Evolutionary conservation across 2,329 filamentous ascomycete genomes (phyloP), one percentile per base, ranked within the genome.

Genomic region (Hansfordia pulvinata): DNA sequence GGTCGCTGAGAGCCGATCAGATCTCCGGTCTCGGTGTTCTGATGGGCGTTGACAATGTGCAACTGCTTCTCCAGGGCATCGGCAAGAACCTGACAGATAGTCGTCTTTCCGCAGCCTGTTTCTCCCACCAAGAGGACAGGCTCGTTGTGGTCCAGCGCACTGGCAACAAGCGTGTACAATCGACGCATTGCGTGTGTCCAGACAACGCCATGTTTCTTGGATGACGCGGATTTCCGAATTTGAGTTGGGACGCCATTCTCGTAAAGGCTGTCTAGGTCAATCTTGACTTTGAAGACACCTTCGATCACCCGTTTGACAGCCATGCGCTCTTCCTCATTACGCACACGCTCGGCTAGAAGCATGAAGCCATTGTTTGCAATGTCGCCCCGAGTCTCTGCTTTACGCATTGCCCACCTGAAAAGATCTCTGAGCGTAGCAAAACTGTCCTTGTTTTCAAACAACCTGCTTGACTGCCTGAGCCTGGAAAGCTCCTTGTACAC

Each of bases 81-180:
- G 3, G 90, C 85, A 28, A 96, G 66, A 46, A 93, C 68, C 49
- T 99, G 90, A 39, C 84, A 92, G 6, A 98, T 81, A 3, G 88
- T 94, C 0, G 90, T 99, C 57, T 99, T 99, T 33, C 92, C 90
- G 44, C 88, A 96, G 5, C 90, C 90, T 11, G 90, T 99, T 49
- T 98, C 92, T 34, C 90, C 90, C 9, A 99, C 84, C 5, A 99
- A 64, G 12, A 99, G 63, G 3, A 98, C 83, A 1, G 90, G 90
- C 49, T 99, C 90, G 34, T 92, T 85, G 45, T 94, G 90, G 15
- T 70, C 69, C 32, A 98, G 60, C 2, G 90, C 90, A 40, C 81
- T 69, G 5, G 78, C 74, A n/a, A 98, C 84, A 9, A 99, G 63
- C 6, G 92, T 73, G 44, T 88, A 96, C 1, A 98, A 62, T 27